phyloP scores from a whole-genome alignment of 345 rosid genomes.

The Garcia nutans region DNA sequence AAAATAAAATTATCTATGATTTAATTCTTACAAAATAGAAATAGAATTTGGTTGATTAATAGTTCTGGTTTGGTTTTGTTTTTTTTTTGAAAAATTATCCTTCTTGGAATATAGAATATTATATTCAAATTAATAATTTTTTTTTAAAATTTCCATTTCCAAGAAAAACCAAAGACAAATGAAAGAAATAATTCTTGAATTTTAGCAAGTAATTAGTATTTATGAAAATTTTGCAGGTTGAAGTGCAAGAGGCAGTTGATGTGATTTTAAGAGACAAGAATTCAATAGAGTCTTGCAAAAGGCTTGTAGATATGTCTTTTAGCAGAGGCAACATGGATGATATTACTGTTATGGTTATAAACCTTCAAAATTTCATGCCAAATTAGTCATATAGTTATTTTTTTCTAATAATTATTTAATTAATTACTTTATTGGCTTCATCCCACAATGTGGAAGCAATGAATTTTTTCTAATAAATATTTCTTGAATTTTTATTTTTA shows the following conservation, averaged over 20 bases:
- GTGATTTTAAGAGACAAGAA: slow-evolving; percentile 24
- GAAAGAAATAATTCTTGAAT: neutral
- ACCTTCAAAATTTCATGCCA: slow-evolving; percentile 33
- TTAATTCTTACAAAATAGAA: no score
- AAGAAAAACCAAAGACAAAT: neutral
- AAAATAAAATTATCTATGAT: no score
- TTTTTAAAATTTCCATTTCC: neutral
- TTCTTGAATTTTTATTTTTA: no score
- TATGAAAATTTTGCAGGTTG: slow-evolving; percentile 33
- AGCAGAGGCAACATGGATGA: slow-evolving; percentile 53
- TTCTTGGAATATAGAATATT: no score
- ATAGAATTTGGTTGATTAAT: no score
- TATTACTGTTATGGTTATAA: slow-evolving; percentile 47
- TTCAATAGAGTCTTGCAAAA: slow-evolving; percentile 37
- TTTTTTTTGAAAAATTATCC: no score
- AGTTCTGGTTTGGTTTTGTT: no score
- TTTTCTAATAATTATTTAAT: no score
- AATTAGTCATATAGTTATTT: neutral
- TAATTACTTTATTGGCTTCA: neutral
- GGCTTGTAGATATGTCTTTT: slow-evolving; percentile 41
- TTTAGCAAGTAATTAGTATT: neutral
- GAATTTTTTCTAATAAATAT: no score
- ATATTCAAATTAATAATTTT: no score
- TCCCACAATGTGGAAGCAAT: no score
- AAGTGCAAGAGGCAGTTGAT: slow-evolving; percentile 54